phyloP scores from a whole-genome alignment of 768 basidiomycete genomes.

The Leccinum boreale region DNA sequence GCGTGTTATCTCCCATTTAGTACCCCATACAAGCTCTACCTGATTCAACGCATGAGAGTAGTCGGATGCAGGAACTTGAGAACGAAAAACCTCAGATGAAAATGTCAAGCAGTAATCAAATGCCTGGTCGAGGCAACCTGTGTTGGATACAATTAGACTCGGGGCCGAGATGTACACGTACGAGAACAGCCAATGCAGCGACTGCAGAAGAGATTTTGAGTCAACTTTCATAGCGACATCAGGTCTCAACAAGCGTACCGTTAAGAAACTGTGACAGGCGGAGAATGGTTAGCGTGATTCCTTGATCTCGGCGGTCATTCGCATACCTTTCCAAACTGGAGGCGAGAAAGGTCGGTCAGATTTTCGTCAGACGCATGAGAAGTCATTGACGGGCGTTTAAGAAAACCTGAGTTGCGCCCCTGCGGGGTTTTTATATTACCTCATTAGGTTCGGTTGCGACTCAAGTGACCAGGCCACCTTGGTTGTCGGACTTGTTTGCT shows the following conservation, averaged over 20 bases:
- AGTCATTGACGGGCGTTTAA: conserved; percentile 3
- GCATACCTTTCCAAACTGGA: conserved; percentile 24
- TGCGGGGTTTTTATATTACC: too few relatives aligned
- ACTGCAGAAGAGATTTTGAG: conserved; percentile 4
- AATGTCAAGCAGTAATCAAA: conserved; percentile 26
- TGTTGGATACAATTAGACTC: neutral
- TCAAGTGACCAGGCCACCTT: too few relatives aligned
- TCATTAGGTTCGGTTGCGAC: too few relatives aligned
- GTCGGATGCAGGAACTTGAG: too few relatives aligned
- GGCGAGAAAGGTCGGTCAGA: conserved; percentile 11
- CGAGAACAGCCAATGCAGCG: conserved; percentile 18
- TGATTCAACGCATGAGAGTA: neutral
- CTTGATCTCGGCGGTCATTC: neutral
- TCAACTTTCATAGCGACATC: neutral
- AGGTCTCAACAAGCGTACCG: conserved; percentile 5
- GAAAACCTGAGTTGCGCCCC: neutral
- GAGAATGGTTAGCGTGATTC: neutral
- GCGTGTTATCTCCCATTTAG: conserved; percentile 19
- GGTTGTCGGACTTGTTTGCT: too few relatives aligned
- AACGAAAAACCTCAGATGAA: conserved; percentile 13
- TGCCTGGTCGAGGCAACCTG: neutral
- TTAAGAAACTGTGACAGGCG: conserved; percentile 14
- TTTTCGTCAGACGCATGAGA: neutral
- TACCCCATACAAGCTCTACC: conserved; percentile 7
- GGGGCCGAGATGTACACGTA: neutral